Evolutionary conservation across 805 yeast species (phyloP).

Genomic region (Lipomyces anomalus): DNA sequence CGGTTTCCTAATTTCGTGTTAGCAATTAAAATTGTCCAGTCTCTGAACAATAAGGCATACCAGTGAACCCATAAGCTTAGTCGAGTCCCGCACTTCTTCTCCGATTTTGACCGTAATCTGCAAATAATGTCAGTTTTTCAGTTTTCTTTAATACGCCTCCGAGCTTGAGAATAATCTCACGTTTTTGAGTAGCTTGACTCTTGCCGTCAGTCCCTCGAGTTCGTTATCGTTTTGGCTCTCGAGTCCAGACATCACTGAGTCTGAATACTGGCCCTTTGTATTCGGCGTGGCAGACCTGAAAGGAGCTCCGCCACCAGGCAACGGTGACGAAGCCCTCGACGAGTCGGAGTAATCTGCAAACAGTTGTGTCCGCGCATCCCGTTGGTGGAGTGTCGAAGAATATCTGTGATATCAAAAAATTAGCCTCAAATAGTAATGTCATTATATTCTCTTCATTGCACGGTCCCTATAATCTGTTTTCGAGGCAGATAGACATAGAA

Average conservation of each 20-base stretch:
- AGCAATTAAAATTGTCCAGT: background rate
- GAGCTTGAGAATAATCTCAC: constrained; percentile 22
- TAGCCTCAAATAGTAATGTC: too few species aligned
- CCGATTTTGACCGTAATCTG: constrained; percentile 53
- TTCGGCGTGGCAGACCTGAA: constrained; percentile 29
- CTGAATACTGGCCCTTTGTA: constrained; percentile 37
- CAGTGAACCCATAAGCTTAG: constrained; percentile 41
- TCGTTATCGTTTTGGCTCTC: constrained; percentile 66
- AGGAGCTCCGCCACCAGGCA: constrained; percentile 12
- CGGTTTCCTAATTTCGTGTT: constrained; percentile 32
- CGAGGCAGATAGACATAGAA: too few species aligned
- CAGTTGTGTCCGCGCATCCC: constrained; percentile 37
- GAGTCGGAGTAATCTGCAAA: constrained; percentile 29
- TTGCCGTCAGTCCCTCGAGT: constrained; percentile 47
- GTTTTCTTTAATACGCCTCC: background rate
- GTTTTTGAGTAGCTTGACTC: constrained; percentile 50
- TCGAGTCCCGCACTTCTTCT: constrained; percentile 54
- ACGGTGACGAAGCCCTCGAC: constrained; percentile 17
- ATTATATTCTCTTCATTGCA: too few species aligned
- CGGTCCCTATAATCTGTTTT: too few species aligned
- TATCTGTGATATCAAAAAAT: too few species aligned
- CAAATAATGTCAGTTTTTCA: background rate
- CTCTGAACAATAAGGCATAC: constrained; percentile 19
- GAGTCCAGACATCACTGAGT: constrained; percentile 50
- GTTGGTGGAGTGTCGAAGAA: constrained; percentile 30